Evolutionary conservation across 768 basidiomycete species (phyloP), one percentile per base, ranked within the genome.

Genomic region (Suillus fuscotomentosus): DNA sequence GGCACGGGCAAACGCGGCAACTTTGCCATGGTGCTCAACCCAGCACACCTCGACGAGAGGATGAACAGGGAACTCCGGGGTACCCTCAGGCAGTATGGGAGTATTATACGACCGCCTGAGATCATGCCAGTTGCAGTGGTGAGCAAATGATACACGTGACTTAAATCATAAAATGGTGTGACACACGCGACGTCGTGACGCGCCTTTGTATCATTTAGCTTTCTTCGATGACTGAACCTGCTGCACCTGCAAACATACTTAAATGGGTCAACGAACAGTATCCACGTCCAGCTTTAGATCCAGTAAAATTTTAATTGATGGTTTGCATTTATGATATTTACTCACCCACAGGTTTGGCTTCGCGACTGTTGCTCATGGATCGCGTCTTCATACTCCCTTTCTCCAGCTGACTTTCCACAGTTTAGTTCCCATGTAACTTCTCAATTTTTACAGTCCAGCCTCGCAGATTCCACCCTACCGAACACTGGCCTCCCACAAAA

Each of bases 1-100:
- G 95, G 95, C 3, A 97, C 85, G 1, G 96, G 96, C 11, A 97
- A 81, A 63, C 92, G 87, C 13, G 89, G 89, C 41, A 92, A 72
- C 27, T 64, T 64, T 36, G 60, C 34, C 60, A 65, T 62, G 17
- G 55, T 43, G 22, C 20, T 63, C 36, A 47, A 17, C 64, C 59
- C 13, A 20, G 36, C 56, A 8, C 27, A 15, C 39, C 48, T 60
- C 39, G 55, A 59, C 8, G 50, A n/a, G 50, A 47, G 13, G n/a
- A n/a, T 22, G 34, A 11, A 57, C 8, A n/a, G 8, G 9, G 39
- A 17, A 10, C 22, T 22, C 15, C 10, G 38, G 22, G 15, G 17
- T 24, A 10, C 38, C 22, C 24, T 42, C 57, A 24, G 41, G 17
- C 10, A 3, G 41, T 59, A 59, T 59, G 39, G 57, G 57, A 11